Evolutionary conservation across 495 filamentous ascomycete genomes (phyloP), one percentile per base, ranked within the genome.

Genomic region (Neurospora sp.): DNA sequence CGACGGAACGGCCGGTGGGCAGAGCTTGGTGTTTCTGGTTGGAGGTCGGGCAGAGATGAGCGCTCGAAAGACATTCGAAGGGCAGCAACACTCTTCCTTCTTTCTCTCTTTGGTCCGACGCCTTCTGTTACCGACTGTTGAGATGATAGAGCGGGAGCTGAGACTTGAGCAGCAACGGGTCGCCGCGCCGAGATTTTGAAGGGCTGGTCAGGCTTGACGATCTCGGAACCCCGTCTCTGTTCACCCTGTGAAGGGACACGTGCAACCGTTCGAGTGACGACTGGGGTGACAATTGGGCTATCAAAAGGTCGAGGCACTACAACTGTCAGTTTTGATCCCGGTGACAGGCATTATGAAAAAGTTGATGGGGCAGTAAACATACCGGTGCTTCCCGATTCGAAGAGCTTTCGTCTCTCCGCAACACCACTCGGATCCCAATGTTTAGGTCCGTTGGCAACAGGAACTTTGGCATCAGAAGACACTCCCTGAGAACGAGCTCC

Each of bases 61-160:
- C 18, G 66, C 69, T 84, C 80, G 40, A 83, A 83, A 4, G 79
- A 78, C 73, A 75, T 72, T 9, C 80, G 78, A 69, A 83, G 75
- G 72, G 83, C 79, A 40, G 81, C 78, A 40, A 84, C 81, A 41
- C 81, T 84, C 48, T 73, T 74, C 46, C 74, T 79, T 66, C 69
- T 73, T 27, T 73, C 39, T 16, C 71, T n/a, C 14, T 16, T 18
- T 40, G 73, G 48, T 37, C 11, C 10, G 68, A 71, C 3, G 61
- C 10, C 59, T 71, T 44, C 74, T 70, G 40, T 46, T 22, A 18
- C 31, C 31, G 73, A 38, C 40, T 68, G 41, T 61, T 69, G 48
- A 18, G 70, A 53, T 66, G 68, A 38, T 42, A 39, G 35, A 27
- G 18, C 27, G 35, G 68, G 68, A 20, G 27, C 39, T 5, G 44